Conservation (phyloP, 1,284 basidiomycete genomes). For the Ganoderma multipileum region DNA sequence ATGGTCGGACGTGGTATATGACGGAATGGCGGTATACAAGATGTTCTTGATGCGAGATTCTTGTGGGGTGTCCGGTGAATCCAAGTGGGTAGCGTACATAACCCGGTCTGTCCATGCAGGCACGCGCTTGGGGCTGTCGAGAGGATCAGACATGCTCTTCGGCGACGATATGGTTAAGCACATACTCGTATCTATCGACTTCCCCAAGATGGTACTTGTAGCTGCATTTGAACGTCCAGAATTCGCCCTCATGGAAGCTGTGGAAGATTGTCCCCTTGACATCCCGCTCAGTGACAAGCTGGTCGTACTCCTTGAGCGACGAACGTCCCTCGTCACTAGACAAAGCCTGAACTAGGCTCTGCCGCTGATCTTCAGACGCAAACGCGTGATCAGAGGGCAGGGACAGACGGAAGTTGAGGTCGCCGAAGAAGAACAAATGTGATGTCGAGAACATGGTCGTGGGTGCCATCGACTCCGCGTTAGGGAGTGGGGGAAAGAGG, state of each 20-base stretch:
- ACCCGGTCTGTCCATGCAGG: constrained; percentile 98
- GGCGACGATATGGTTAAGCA: constrained; percentile 14
- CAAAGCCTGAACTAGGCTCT: constrained; percentile 50
- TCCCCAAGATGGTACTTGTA: constrained; percentile 88
- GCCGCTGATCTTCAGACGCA: constrained; percentile 37
- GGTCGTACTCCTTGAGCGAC: constrained; percentile 79
- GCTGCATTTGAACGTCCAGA: constrained; percentile 87
- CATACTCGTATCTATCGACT: constrained; percentile 81
- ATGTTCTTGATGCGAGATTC: constrained; percentile 66
- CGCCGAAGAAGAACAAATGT: constrained; percentile 87
- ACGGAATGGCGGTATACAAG: constrained; percentile 77
- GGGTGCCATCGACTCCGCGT: constrained; percentile 44
- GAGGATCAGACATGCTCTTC: not conserved
- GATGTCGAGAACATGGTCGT: constrained; percentile 82
- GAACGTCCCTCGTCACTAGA: constrained; percentile 63
- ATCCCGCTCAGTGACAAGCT: constrained; percentile 69
- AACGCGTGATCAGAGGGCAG: constrained; percentile 60
- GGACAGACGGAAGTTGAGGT: constrained; percentile 88
- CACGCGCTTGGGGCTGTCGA: constrained; percentile 69
- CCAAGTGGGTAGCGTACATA: constrained; percentile 84
- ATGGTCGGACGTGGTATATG: constrained; percentile 81
- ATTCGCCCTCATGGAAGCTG: constrained; percentile 81
- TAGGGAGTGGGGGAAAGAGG: constrained; percentile 71
- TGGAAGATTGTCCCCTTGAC: constrained; percentile 70
- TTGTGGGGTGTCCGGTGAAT: constrained; percentile 60